Base-by-base conservation (phyloP, 352 stramenopile species). In the Phytophthora cryptogea region DNA sequence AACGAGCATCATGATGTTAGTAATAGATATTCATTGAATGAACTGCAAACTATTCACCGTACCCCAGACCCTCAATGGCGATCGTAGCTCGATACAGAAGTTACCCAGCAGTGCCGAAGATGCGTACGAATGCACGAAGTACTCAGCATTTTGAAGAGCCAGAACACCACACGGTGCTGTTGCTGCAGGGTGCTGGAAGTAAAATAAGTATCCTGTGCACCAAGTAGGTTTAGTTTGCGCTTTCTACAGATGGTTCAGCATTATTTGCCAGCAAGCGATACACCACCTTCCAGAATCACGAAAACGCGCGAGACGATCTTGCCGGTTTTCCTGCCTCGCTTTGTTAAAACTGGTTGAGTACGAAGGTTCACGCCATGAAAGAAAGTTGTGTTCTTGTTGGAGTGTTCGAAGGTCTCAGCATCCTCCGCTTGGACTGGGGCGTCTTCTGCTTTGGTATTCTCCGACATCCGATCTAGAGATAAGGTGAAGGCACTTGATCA, bases 281-380 rank as follows among this genome's bases (percentile, higher is more conserved):
- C 17, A 52, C 3, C 16, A 90, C 83, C 83, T 35, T 93, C 83
- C 26, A 89, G 61, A 37, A 91, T 83, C 35, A 91, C 78, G 41
- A 93, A 93, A 30, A 93, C 64, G 17, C 83, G 81, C 43, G 83
- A 81, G 47, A 89, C 83, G 14, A 88, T 74, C 33, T 85, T 83
- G 33, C 73, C 67, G 28, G 76, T 86, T 53, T 86, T 88, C 44
- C 73, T 72, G 4, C 83, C 83, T 43, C 83, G 79, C 50, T 93
- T 93, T 9, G 83, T 93, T 20, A 93, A 63, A 40, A 78, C 82
- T 4, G 83, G 77, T 68, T 89, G 81, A n/a, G 67, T 74, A 7
- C 63, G 70, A 20, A 93, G 72, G 48, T 93, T 77, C 13, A 90
- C 42, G 32, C 72, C 73, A 20, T 85, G 80, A 64, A 93, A 91